Base-by-base conservation (phyloP, 1,284 basidiomycete genomes). In the Apiotrichum gracile region DNA sequence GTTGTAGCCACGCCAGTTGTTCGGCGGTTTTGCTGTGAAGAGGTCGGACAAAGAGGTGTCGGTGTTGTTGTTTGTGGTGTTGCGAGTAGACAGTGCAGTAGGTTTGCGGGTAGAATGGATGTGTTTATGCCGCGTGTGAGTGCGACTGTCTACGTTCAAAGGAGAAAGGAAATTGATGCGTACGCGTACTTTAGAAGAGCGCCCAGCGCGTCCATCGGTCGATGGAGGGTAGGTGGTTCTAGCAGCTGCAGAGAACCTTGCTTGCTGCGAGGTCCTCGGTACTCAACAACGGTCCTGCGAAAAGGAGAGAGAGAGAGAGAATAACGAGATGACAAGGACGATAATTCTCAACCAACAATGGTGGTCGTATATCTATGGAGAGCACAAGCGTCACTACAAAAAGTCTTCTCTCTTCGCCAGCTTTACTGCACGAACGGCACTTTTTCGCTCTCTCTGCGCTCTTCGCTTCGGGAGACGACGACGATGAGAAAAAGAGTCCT, bases 1-100 rank as follows among this genome's bases (percentile, higher is more conserved):
- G 37, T 22, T 52, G 48, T 12, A 68, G 60, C 66, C 66, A 68
- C 14, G 52, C 52, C 35, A 50, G 45, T 47, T 60, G 50, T n/a
- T 61, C 46, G 33, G 34, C 39, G 46, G 31, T 53, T 22, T 47
- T n/a, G 33, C 57, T 58, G 54, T 39, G 16, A 33, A 27, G 22
- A 39, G 13, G 13, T 31, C 19, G 46, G n/a, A n/a, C 17, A 51
- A 21, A n/a, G 33, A 22, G 16, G 41, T 27, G 25, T 41, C 12
- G 40, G 12, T 26, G 16, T 41, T 17, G 40, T 17, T 17, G 12
- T 17, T 13, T 24, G 39, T 24, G 39, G n/a, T 9, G 21, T 4
- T 24, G 43, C 13, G 45, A 14, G 44, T 21, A 25, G 34, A 44
- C 6, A n/a, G 25, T 33, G 7, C 7, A 33, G 13, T 21, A 26